Evolutionary conservation across 371 early-diverging fungal species (phyloP).

Genomic region (Lichtheimia hyalospora): DNA sequence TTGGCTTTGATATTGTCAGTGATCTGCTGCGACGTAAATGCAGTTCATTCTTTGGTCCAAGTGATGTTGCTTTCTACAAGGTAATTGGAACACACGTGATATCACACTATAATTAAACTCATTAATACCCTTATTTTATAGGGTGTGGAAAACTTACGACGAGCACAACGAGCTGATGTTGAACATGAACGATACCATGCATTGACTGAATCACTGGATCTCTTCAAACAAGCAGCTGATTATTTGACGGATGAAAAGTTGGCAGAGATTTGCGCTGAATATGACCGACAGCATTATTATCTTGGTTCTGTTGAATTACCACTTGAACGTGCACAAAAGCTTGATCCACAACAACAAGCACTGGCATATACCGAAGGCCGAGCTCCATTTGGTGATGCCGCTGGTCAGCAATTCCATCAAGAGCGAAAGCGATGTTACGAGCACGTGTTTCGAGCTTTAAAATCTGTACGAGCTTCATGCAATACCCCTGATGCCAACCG

Average conservation of each 20-base stretch:
- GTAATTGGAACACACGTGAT: slow-evolving; percentile 23
- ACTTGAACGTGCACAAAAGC: slow-evolving; percentile 64
- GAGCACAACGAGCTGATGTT: slow-evolving; percentile 42
- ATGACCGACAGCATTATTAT: slow-evolving; percentile 51
- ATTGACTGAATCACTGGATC: slow-evolving; percentile 58
- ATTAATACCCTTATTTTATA: slow-evolving; percentile 2
- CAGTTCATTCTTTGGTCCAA: slow-evolving; percentile 67
- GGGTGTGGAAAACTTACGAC: slow-evolving; percentile 60
- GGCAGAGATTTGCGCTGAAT: slow-evolving; percentile 55
- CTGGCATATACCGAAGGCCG: slow-evolving; percentile 44
- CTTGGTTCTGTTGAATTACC: slow-evolving; percentile 67
- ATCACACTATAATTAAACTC: neutral
- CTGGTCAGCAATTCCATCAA: slow-evolving; percentile 27
- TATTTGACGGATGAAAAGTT: slow-evolving; percentile 53
- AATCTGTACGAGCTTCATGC: slow-evolving; percentile 7
- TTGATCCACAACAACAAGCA: slow-evolving; percentile 64
- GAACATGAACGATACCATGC: slow-evolving; percentile 47
- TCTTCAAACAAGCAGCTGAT: slow-evolving; percentile 51
- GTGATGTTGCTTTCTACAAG: slow-evolving; percentile 77
- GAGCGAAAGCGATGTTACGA: slow-evolving; percentile 49
- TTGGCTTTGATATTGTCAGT: slow-evolving; percentile 44
- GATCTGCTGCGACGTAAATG: slow-evolving; percentile 64
- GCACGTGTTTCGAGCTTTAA: slow-evolving; percentile 36
- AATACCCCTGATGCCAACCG: neutral
- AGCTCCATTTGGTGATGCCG: slow-evolving; percentile 28